Conservation (phyloP, 2,329 filamentous ascomycete species). For the Cladophialophora carrionii region DNA sequence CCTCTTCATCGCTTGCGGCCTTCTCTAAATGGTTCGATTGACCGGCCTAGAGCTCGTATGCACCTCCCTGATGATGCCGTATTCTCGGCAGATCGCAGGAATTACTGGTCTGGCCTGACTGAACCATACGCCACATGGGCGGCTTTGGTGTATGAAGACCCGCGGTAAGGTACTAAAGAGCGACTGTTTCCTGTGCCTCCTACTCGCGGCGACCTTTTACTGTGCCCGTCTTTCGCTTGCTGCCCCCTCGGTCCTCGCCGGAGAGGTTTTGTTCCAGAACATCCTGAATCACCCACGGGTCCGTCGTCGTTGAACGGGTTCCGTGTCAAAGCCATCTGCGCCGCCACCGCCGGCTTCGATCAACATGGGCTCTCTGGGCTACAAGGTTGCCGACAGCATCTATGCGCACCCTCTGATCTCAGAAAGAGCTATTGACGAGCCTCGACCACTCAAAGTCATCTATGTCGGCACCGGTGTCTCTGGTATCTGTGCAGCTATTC, state of each 20-base stretch:
- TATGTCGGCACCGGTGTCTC: conserved; percentile 47
- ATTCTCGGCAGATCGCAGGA: conserved; percentile 11
- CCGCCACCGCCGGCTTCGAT: neutral
- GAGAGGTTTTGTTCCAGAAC: neutral
- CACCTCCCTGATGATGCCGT: conserved; percentile 13
- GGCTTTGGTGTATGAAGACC: conserved; percentile 1
- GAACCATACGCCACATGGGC: neutral
- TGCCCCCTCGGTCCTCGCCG: neutral
- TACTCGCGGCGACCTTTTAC: neutral
- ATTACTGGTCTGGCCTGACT: neutral
- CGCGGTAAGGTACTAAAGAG: conserved; percentile 13
- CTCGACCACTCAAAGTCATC: conserved; percentile 35
- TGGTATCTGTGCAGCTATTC: conserved; percentile 39
- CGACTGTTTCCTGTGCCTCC: neutral
- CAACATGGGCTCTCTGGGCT: conserved; percentile 31
- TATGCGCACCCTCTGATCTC: conserved; percentile 35
- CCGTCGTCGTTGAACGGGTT: neutral
- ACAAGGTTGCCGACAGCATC: conserved; percentile 22
- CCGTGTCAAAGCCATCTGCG: neutral
- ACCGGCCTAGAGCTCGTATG: conserved; percentile 10
- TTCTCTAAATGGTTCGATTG: neutral
- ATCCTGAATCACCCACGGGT: neutral
- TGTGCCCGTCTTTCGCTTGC: neutral
- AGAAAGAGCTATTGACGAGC: conserved; percentile 34
- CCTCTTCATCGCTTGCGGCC: neutral